Conservation (phyloP, 106 monocot species). For the Amphibolis antarctica region DNA sequence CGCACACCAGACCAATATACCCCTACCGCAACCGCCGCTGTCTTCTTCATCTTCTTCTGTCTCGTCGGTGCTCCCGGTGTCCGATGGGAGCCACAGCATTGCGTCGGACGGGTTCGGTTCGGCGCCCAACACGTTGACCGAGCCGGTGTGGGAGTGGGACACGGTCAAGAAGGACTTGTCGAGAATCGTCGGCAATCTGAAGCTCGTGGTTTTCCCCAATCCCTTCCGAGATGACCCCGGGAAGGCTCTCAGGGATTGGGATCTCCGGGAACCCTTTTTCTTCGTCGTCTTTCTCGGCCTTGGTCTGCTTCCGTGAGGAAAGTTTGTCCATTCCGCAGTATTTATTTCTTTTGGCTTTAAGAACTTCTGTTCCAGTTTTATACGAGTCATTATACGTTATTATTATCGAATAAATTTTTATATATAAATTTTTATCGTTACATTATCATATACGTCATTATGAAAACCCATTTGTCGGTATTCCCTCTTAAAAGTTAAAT, state of each 20-base stretch:
- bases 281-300: conserved; percentile 91
- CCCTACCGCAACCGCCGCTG: neutral
- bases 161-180: conserved; percentile 86
- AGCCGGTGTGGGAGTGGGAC: conserved; percentile 99
- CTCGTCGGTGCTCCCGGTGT: conserved; percentile 3
- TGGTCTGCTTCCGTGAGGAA: conserved; percentile 92
- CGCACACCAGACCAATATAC: conserved; percentile 9
- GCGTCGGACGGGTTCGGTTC: conserved; percentile 60
- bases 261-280: conserved; percentile 97
- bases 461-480: too few species aligned
- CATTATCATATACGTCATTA: too few species aligned
- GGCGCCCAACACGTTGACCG: conserved; percentile 70
- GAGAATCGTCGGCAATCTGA: conserved; percentile 83
- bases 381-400: too few species aligned
- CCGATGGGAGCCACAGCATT: conserved; percentile 9
- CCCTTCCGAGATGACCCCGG: conserved; percentile 87
- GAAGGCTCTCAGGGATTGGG: conserved; percentile 97
- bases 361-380: too few species aligned
- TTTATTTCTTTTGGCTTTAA: too few species aligned
- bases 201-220: conserved; percentile 94
- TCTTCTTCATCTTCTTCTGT: neutral
- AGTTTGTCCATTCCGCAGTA: conserved; percentile 30
- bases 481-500: too few species aligned
- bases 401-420: too few species aligned
- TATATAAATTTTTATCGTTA: too few species aligned